Conservation (phyloP, 495 filamentous ascomycete genomes). For the Entonaema liquescens region DNA sequence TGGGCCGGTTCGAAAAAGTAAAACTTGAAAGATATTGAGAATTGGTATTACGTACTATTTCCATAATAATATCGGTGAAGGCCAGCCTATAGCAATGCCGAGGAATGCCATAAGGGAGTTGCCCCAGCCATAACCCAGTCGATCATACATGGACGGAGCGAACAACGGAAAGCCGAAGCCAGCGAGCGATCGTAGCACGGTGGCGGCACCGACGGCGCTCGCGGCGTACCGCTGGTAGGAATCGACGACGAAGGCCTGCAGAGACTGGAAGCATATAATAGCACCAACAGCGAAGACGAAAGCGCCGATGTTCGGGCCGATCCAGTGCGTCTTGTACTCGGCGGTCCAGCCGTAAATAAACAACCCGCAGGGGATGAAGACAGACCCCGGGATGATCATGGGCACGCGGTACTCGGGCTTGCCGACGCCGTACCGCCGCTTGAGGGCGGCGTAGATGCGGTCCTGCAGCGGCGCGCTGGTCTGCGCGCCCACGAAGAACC, state of each 20-base stretch:
- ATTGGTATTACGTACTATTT: conserved; percentile 37
- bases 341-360: conserved; percentile 79
- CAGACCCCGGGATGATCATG: conserved; percentile 61
- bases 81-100: conserved; percentile 58
- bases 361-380: conserved; percentile 70
- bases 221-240: conserved; percentile 78
- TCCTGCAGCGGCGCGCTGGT: conserved; percentile 71
- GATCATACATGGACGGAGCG: conserved; percentile 69
- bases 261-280: conserved; percentile 73
- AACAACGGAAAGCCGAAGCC: conserved; percentile 84
- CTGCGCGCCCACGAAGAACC: conserved; percentile 73
- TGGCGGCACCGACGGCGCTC: conserved; percentile 71
- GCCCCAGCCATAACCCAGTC: conserved; percentile 65
- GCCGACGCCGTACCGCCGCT: conserved; percentile 62
- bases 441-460: conserved; percentile 67
- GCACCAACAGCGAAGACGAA: conserved; percentile 65
- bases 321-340: conserved; percentile 70
- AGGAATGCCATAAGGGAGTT: conserved; percentile 64
- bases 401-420: conserved; percentile 75
- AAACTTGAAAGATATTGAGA: neutral
- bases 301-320: conserved; percentile 75
- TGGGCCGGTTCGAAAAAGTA: no score
- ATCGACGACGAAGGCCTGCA: conserved; percentile 81
- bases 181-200: conserved; percentile 71
- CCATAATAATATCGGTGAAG: conserved; percentile 63